phyloP scores from a whole-genome alignment of 148 eudicot species.

The Amaranthus hypochondriacus region DNA sequence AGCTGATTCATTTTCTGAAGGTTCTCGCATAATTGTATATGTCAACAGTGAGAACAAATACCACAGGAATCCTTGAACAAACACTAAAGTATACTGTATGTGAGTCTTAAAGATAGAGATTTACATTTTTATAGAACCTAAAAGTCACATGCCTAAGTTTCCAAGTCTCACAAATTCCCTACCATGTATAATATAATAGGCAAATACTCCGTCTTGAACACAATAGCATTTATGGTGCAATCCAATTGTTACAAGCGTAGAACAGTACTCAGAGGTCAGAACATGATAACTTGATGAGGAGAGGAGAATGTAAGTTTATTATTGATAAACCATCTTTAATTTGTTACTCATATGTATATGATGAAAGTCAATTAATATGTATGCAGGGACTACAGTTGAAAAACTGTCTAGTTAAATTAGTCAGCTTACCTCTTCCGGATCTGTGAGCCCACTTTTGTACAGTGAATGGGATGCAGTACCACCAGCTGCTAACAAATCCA shows the following conservation, averaged over 20 bases:
- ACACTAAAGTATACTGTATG: too few species aligned
- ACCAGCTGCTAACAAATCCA: constrained; percentile 75
- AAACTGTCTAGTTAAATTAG: not conserved
- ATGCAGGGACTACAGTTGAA: not conserved
- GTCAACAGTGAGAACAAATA: too few species aligned
- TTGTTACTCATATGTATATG: not conserved
- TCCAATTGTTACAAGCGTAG: not conserved
- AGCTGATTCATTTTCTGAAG: too few species aligned
- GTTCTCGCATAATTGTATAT: too few species aligned
- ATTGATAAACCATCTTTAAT: not conserved
- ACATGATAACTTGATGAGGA: not conserved
- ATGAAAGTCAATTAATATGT: not conserved
- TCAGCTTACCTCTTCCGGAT: constrained; percentile 79
- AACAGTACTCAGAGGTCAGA: not conserved
- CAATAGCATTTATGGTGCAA: not conserved
- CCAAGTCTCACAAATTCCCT: too few species aligned
- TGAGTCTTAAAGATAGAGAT: too few species aligned
- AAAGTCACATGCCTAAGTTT: not conserved
- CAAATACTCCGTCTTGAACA: not conserved
- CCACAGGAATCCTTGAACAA: too few species aligned
- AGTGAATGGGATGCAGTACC: constrained; percentile 90
- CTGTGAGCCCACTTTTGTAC: constrained; percentile 92
- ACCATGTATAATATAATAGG: not conserved
- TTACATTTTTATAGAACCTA: not conserved
- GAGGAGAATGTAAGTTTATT: not conserved